These are phyloP conservation scores for Syzygium syzygioides DNA, from an alignment of 441 rosid species.

Conservation along the genomic window DNA sequence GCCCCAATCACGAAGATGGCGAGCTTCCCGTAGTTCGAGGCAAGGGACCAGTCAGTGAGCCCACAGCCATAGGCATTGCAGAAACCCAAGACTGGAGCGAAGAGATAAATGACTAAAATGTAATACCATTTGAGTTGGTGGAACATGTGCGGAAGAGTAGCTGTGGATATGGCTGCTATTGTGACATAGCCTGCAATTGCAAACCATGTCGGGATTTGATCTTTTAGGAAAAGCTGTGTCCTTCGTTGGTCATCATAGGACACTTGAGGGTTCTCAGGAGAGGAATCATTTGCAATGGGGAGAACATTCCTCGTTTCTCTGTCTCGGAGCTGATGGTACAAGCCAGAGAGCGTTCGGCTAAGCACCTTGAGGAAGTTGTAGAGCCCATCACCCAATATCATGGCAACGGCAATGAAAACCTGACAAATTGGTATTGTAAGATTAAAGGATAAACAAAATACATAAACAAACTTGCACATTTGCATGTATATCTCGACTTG, in stretches of 20 bases:
- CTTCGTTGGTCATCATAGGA: conserved; percentile 1
- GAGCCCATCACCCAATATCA: conserved; percentile 20
- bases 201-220: conserved; percentile 7
- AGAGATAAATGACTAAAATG: conserved; percentile 19
- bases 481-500: background rate
- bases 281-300: background rate
- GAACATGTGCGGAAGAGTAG: conserved; percentile 13
- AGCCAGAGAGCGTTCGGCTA: background rate
- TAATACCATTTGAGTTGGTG: conserved; percentile 32
- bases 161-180: conserved; percentile 3
- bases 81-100: conserved; percentile 31
- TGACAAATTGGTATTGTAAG: background rate
- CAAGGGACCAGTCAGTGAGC: conserved; percentile 31
- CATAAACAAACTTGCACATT: background rate
- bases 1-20: conserved; percentile 28
- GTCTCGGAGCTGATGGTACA: background rate
- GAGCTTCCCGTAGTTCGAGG: conserved; percentile 34
- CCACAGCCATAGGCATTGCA: conserved; percentile 45
- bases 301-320: background rate
- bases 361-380: conserved; percentile 16
- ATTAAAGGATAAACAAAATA: background rate
- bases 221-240: conserved; percentile 7
- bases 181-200: background rate
- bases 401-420: conserved; percentile 15
- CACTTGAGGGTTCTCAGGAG: background rate